Conservation (phyloP, 2,329 filamentous ascomycete species). For the Aspergillus puulaauensis region DNA sequence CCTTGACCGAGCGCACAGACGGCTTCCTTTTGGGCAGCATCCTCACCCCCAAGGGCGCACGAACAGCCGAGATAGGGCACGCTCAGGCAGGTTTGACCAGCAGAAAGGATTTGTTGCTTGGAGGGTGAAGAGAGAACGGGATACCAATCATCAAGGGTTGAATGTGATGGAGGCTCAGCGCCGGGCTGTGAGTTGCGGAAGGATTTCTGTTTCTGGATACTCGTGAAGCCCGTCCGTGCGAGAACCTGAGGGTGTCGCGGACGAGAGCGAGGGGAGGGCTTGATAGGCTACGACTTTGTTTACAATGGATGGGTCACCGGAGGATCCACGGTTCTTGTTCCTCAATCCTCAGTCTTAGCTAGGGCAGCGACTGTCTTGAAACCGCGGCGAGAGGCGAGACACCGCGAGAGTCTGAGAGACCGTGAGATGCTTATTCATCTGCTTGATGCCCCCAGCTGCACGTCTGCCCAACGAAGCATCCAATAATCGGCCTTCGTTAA, state of each 20-base stretch:
- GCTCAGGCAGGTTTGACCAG: conserved; percentile 14
- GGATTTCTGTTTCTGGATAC: conserved; percentile 1
- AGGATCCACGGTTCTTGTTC: not conserved
- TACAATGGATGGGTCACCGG: conserved; percentile 1
- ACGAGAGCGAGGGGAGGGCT: not conserved
- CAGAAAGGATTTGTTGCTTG: not conserved
- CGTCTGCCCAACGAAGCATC: conserved; percentile 40
- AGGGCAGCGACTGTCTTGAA: not conserved
- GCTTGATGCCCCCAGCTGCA: conserved; percentile 24
- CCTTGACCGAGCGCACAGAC: conserved; percentile 19
- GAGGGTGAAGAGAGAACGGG: not conserved
- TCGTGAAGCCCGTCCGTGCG: not conserved
- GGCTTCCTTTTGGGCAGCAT: conserved; percentile 16
- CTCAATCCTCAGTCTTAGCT: not conserved
- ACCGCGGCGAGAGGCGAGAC: too few relatives aligned
- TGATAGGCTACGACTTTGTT: conserved; percentile 7
- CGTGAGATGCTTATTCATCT: conserved; percentile 17
- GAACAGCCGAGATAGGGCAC: conserved; percentile 8
- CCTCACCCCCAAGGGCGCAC: conserved; percentile 3
- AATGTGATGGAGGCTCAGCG: conserved; percentile 12
- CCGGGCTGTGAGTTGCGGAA: not conserved
- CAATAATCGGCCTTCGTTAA: conserved; percentile 30
- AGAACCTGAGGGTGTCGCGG: not conserved
- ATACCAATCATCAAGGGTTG: conserved; percentile 16
- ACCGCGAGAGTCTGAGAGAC: not conserved